Evolutionary conservation across 345 rosid genomes (phyloP).

Genomic region (Salix arbutifolia): DNA sequence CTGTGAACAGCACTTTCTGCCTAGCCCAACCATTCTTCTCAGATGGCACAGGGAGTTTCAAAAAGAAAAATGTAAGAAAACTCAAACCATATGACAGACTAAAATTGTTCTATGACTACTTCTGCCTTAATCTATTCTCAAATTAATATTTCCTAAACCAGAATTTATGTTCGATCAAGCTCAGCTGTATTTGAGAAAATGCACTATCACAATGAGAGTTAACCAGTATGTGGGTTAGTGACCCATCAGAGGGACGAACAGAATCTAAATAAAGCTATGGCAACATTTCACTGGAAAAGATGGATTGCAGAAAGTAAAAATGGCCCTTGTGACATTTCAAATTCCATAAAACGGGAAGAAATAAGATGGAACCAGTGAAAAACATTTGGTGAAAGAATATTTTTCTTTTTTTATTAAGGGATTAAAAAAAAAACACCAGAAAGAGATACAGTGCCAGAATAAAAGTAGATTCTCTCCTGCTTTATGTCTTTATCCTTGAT

Average conservation of each 20-base stretch:
- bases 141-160: too few relatives aligned
- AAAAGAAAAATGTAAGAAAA: background rate
- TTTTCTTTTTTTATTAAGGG: background rate
- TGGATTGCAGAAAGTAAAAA: background rate
- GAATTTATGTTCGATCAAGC: background rate
- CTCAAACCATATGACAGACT: background rate
- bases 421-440: background rate
- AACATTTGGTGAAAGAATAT: background rate
- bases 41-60: too few relatives aligned
- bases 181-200: background rate
- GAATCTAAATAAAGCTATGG: slow-evolving; percentile 9
- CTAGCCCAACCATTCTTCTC: background rate
- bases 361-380: background rate
- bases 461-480: slow-evolving; percentile 12
- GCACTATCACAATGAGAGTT: background rate
- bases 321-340: slow-evolving; percentile 10
- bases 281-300: slow-evolving; percentile 1
- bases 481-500: background rate
- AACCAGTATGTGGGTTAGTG: slow-evolving; percentile 14
- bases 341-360: background rate
- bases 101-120: too few relatives aligned
- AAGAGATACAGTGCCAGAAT: background rate
- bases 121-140: background rate
- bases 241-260: background rate
- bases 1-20: slow-evolving; percentile 18